phyloP scores from a whole-genome alignment of 805 yeast genomes.

The Ascoidea asiatica region DNA sequence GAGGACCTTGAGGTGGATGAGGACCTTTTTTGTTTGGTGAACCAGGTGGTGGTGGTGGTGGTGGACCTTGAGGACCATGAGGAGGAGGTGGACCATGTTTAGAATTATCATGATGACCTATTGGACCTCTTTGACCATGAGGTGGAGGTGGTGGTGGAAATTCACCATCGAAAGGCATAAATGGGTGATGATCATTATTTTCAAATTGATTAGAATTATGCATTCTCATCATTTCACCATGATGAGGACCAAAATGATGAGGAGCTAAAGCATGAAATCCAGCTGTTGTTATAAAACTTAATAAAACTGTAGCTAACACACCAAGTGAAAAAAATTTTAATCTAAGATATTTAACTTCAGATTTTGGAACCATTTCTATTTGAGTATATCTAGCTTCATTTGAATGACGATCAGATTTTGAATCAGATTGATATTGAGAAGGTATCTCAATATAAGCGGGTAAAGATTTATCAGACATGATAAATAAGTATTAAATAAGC shows the following conservation, averaged over 20 bases:
- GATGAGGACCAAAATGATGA: background rate
- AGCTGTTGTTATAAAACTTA: background rate
- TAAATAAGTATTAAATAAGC: too few species aligned
- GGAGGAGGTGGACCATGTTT: background rate
- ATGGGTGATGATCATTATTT: too few species aligned
- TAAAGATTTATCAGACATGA: background rate
- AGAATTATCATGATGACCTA: background rate
- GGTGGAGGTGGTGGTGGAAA: background rate
- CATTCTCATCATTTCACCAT: too few species aligned
- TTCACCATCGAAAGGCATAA: background rate
- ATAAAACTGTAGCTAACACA: slow-evolving; percentile 1
- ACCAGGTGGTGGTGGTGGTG: background rate
- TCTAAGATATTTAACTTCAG: background rate
- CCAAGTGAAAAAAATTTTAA: background rate
- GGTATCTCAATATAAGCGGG: too few species aligned
- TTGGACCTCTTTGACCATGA: background rate
- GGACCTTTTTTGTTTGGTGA: background rate
- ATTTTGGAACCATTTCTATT: background rate
- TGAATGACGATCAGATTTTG: background rate
- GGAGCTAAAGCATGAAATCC: background rate
- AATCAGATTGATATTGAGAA: background rate
- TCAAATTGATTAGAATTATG: too few species aligned
- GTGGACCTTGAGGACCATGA: background rate
- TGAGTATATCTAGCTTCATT: background rate
- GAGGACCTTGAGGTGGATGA: background rate